Conservation (phyloP, 73 alveolate genomes). For the Paramecium biaurelia region DNA sequence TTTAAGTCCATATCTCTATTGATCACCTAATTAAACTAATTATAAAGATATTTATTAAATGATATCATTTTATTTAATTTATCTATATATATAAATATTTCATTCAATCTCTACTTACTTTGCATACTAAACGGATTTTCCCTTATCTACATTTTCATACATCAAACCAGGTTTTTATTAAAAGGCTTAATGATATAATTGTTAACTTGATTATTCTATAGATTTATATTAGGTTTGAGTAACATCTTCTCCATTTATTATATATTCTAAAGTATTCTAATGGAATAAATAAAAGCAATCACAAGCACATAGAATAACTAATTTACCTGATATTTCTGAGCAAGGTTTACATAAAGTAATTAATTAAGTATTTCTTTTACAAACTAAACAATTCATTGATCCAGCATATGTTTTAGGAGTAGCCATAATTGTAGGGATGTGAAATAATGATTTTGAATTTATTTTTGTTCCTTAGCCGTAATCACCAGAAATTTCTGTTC, state of each 20-base stretch:
- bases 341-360: not conserved
- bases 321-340: not conserved
- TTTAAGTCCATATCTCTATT: not conserved
- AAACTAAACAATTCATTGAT: not conserved
- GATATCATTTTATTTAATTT: no score
- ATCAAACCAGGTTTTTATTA: not conserved
- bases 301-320: slow-evolving; percentile 13
- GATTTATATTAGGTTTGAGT: not conserved
- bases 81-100: no score
- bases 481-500: not conserved
- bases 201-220: not conserved
- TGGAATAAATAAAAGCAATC: slow-evolving; percentile 9
- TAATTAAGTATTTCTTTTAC: not conserved
- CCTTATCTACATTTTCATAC: not conserved
- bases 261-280: not conserved
- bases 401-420: slow-evolving; percentile 6
- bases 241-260: slow-evolving; percentile 9
- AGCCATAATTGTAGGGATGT: not conserved
- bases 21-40: not conserved
- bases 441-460: not conserved
- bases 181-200: not conserved
- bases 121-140: not conserved
- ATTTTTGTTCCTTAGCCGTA: not conserved
- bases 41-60: not conserved
- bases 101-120: not conserved